These are phyloP conservation scores for Medicago arabica DNA, from an alignment of 306 rosid genomes.

Conservation along the genomic window DNA sequence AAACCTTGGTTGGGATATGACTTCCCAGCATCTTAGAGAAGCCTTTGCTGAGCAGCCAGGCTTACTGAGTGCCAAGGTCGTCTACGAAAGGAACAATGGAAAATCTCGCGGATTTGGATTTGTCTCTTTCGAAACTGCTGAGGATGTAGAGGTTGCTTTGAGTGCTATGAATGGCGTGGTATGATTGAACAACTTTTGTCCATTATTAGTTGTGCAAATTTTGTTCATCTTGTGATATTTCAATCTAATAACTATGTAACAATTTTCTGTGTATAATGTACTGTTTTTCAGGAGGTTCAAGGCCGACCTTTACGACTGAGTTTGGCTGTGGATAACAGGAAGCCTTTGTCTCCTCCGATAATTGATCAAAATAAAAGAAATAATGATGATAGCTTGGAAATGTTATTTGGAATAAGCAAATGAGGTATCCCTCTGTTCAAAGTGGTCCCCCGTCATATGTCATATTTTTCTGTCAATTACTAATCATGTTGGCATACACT, in stretches of 20 bases:
- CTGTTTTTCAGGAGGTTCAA: slow-evolving; percentile 61
- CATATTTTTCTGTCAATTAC: slow-evolving; percentile 1
- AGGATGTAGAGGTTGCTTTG: slow-evolving; percentile 60
- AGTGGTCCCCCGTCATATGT: background rate
- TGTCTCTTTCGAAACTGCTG: slow-evolving; percentile 65
- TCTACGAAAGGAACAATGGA: slow-evolving; percentile 69
- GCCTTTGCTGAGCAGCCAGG: slow-evolving; percentile 71
- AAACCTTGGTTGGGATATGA: slow-evolving; percentile 78
- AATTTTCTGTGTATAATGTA: slow-evolving; percentile 25
- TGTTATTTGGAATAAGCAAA: slow-evolving; percentile 51
- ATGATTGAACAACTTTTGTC: slow-evolving; percentile 43
- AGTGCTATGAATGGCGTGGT: slow-evolving; percentile 78
- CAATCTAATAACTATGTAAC: slow-evolving; percentile 11
- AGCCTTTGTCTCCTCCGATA: slow-evolving; percentile 39
- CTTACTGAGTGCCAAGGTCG: slow-evolving; percentile 74
- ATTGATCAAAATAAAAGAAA: slow-evolving; percentile 33
- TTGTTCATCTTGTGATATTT: slow-evolving; percentile 2
- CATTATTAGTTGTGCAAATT: slow-evolving; percentile 21
- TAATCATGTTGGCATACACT: background rate
- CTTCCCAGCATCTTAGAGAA: slow-evolving; percentile 66
- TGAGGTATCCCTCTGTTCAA: slow-evolving; percentile 34
- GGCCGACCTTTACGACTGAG: slow-evolving; percentile 73
- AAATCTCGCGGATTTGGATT: slow-evolving; percentile 81
- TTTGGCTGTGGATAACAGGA: slow-evolving; percentile 51
- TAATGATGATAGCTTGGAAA: slow-evolving; percentile 44